Evolutionary conservation across 495 filamentous ascomycete genomes (phyloP), one percentile per base, ranked within the genome.

Genomic region (Xanthoparmelia taractica): DNA sequence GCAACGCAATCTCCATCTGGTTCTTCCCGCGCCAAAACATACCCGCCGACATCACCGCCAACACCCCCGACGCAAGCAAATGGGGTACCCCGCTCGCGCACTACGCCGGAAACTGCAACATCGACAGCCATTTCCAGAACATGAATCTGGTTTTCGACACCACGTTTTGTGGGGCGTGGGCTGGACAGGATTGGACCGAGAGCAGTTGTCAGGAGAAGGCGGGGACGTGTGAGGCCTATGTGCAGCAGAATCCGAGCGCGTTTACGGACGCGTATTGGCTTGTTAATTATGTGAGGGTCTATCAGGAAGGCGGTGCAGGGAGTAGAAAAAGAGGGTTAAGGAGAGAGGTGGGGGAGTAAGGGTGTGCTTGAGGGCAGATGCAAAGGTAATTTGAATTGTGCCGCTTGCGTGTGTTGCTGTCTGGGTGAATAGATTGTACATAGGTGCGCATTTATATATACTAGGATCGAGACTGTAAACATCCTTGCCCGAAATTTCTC

Each of bases 121-220:
- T 96, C 63, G 71, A 80, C 58, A 67, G 70, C 2, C 78, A 85
- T 60, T 96, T 97, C 78, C 78, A 77, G 64, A 70, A 86, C 45
- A 87, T 95, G 74, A 81, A 83, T 18, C 87, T 96, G 57, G 80
- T 95, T 59, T 86, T 96, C 71, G 83, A 97, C 74, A 89, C 84
- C 1, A 87, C 86, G 1, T 91, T 96, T 73, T 97, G 93, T 72
- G 93, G 93, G 43, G 85, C 90, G 65, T 96, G 90, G 89, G 91
- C 91, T 23, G 92, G 45, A 1, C 77, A 81, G 55, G 82, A 84
- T 23, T 70, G 68, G 68, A 57, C 47, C 10, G 54, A 25, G 58
- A 25, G 41, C 13, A 58, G 13, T 34, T 67, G 66, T 17, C 52
- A 58, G 41, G 48, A 13, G 27, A 65, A 29, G 48, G 58, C 66